Percentiles rank a stretch among this genome's conserved stretches.
These are phyloP conservation scores for Benincasa hispida DNA, from an alignment of 306 rosid species.

Conservation along the genomic window DNA sequence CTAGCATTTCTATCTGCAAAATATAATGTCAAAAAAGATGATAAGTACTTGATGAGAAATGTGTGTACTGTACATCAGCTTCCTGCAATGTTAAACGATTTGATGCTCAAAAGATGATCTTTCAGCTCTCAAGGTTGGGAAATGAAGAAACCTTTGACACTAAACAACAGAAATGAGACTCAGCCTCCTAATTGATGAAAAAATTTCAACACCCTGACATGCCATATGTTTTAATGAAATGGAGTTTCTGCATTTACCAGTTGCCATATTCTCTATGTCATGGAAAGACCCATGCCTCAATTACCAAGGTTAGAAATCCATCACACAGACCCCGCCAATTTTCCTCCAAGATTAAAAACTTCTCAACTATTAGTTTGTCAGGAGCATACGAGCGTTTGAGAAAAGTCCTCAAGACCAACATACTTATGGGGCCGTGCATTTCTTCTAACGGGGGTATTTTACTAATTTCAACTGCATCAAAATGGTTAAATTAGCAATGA, in stretches of 20 bases:
- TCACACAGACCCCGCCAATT: neutral
- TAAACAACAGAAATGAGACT: neutral
- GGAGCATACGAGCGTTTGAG: neutral
- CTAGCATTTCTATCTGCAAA: slow-evolving; percentile 55
- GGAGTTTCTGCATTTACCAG: neutral
- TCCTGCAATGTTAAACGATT: neutral
- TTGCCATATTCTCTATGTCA: neutral
- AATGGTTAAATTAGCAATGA: neutral
- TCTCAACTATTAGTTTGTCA: neutral
- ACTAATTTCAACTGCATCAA: neutral
- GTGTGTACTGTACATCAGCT: neutral
- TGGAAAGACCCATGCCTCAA: neutral
- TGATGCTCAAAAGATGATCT: neutral
- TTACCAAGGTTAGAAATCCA: neutral
- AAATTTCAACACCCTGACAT: neutral
- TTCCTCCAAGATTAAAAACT: neutral
- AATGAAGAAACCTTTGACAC: neutral
- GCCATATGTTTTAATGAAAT: neutral
- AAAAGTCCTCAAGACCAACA: neutral
- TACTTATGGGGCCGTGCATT: neutral
- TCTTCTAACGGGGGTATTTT: neutral
- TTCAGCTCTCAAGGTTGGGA: neutral
- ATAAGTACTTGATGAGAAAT: neutral
- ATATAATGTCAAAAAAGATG: neutral
- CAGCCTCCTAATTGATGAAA: neutral